Base-by-base conservation (phyloP, 441 rosid species). In the Populus hybrid region DNA sequence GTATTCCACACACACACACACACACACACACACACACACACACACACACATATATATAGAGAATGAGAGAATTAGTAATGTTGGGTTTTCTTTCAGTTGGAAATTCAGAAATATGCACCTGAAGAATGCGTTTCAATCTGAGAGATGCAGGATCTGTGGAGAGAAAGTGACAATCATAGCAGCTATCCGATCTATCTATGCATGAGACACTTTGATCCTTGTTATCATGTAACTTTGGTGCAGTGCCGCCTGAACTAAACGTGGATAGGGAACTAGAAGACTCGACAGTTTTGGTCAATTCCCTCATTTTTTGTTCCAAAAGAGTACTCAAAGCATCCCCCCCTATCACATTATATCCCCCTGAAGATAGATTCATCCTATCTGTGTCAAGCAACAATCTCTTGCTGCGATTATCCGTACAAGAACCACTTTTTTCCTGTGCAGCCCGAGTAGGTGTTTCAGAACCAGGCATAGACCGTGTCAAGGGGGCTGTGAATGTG, bases 401-500 rank as follows among this genome's bases (percentile, higher is more conserved):
- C 79, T 87, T 90, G 72, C 92, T 80, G 45, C 70, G 70, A 33
- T 76, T 80, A 71, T 87, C 87, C 61, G 71, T 68, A 79, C 50
- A 82, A 77, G 73, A 36, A 72, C 70, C 71, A 29, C 45, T 78
- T 61, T 76, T 79, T 78, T 78, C 73, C 75, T 73, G 87, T 50
- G 67, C 69, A 31, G 50, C 36, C 61, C 61, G 87, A 79, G 86
- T 83, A 69, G 82, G 80, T 79, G 90, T 75, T 82, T 89, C 90
- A 20, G 85, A 79, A 74, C 70, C 86, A 73, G 89, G 76, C 64
- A 85, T 45, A 73, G 92, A 83, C 42, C 94, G 88, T 40, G 90
- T 81, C 69, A 96, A 80, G 5, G 98, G 98, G 35, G 98, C 90
- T 0, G 98, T 91, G 84, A 96, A 96, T 38, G 99, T 96, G 75